Evolutionary conservation across 176 grass and related monocot genomes (phyloP).

Genomic region (Sorghum bicolor): DNA sequence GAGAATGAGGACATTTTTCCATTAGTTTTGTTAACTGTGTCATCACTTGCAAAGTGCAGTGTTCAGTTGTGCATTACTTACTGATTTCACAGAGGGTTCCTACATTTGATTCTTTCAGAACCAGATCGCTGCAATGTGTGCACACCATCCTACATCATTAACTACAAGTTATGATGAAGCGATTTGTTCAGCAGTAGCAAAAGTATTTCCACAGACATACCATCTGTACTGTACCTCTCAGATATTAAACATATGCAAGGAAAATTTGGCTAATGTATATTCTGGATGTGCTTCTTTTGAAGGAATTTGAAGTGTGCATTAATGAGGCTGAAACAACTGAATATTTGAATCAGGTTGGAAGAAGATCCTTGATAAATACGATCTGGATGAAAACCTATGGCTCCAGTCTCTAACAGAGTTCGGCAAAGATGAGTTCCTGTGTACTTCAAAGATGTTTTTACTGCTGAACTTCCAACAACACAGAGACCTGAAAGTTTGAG

Average conservation of each 20-base stretch:
- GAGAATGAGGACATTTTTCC: too few relatives aligned
- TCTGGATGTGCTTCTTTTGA: slow-evolving; percentile 38
- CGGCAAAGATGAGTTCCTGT: slow-evolving; percentile 50
- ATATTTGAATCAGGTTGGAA: slow-evolving; percentile 45
- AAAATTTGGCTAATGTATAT: slow-evolving; percentile 46
- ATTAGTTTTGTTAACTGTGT: too few relatives aligned
- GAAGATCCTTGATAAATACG: slow-evolving; percentile 52
- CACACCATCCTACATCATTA: slow-evolving; percentile 47
- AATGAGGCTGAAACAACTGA: slow-evolving; percentile 41
- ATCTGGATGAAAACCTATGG: slow-evolving; percentile 50
- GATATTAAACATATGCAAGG: slow-evolving; percentile 49
- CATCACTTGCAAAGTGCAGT: too few relatives aligned
- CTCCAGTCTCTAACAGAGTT: slow-evolving; percentile 47
- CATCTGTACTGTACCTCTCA: slow-evolving; percentile 44
- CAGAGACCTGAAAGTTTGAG: slow-evolving; percentile 52
- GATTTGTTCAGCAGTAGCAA: background rate
- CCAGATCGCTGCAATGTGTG: slow-evolving; percentile 50
- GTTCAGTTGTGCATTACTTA: too few relatives aligned
- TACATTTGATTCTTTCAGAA: slow-evolving; percentile 63
- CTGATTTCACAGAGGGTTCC: slow-evolving; percentile 35
- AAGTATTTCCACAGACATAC: slow-evolving; percentile 32
- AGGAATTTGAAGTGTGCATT: slow-evolving; percentile 41
- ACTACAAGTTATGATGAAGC: slow-evolving; percentile 40
- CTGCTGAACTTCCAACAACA: slow-evolving; percentile 44
- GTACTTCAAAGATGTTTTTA: slow-evolving; percentile 57